Base-by-base conservation (phyloP, 2,329 filamentous ascomycete genomes). In the Pestalotiopsis sp. region DNA sequence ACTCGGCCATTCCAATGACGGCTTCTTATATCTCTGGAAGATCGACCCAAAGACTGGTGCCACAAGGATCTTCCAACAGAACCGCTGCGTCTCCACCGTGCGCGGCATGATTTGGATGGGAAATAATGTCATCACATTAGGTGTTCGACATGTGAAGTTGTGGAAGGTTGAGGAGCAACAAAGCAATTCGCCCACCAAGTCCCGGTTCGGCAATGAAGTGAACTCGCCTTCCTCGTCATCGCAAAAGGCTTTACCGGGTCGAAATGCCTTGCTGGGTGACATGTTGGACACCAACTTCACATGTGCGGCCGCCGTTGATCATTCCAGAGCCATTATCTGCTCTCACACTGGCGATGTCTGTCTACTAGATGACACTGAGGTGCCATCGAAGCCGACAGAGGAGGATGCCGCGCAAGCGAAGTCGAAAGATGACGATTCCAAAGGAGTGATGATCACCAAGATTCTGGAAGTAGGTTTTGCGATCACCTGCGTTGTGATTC, bases 91-190 rank as follows among this genome's bases (percentile, higher is more conserved):
- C 6, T 94, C 93, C 20, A 90, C 90, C 71, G 89, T 98, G 74
- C 91, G 91, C 72, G 91, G 92, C 66, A 97, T 99, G 89, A 87
- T 92, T 56, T 99, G 96, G 95, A 89, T 98, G 80, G 95, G 95
- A 12, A 92, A 87, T 73, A 92, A 83, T 73, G 86, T 99, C 66
- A 85, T 99, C 69, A 98, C 95, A 71, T 89, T 96, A 27, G 96
- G 96, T 14, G 92, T 96, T 65, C 90, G 96, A 31, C 95, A 98
- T 81, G 90, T 98, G 79, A 98, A 98, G 80, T 88, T 97, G 65
- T 99, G 96, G 96, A 91, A 91, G 73, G 87, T 96, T 12, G 93
- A 96, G 45, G 94, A 95, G 31, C 82, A 75, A 76, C 68, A 84
- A 57, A 82, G 85, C 20, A 81, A 82, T 4, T 92, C 92, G 25